Evolutionary conservation across 1,284 basidiomycete genomes (phyloP).

Genomic region (Sanguinoderma infundibulare): DNA sequence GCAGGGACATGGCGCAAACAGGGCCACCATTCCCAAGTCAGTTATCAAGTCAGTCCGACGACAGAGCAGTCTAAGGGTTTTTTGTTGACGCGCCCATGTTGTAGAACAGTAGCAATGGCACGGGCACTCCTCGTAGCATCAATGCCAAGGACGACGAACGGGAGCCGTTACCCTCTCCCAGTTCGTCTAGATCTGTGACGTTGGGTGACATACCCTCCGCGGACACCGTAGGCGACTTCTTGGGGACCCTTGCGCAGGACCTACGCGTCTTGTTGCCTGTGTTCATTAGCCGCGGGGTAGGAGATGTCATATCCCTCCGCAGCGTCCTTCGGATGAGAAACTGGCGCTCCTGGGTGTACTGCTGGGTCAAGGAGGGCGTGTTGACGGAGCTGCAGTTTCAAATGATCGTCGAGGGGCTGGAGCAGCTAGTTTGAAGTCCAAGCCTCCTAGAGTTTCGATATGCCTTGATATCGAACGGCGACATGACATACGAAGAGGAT

Average conservation of each 20-base stretch:
- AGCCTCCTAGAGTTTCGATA: not conserved
- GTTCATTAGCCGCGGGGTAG: constrained; percentile 10
- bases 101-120: not conserved
- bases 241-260: constrained; percentile 14
- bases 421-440: not conserved
- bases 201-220: not conserved
- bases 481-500: too few relatives aligned
- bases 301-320: constrained; percentile 2
- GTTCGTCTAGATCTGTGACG: not conserved
- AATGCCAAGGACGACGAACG: not conserved
- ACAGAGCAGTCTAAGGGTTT: not conserved
- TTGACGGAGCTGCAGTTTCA: constrained; percentile 22
- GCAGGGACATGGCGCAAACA: not conserved
- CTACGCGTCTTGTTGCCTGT: constrained; percentile 8
- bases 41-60: not conserved
- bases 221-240: not conserved
- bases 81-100: not conserved
- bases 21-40: not conserved
- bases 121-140: not conserved
- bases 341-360: constrained; percentile 17
- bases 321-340: constrained; percentile 9
- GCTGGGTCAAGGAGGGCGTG: constrained; percentile 16
- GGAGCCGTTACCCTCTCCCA: not conserved
- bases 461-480: too few relatives aligned
- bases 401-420: constrained; percentile 16